A percentile compares a stretch with the other conserved stretches of the same genome.
phyloP scores from a whole-genome alignment of 2,329 filamentous ascomycete species.

The Parasarocladium wereldwijsianum region DNA sequence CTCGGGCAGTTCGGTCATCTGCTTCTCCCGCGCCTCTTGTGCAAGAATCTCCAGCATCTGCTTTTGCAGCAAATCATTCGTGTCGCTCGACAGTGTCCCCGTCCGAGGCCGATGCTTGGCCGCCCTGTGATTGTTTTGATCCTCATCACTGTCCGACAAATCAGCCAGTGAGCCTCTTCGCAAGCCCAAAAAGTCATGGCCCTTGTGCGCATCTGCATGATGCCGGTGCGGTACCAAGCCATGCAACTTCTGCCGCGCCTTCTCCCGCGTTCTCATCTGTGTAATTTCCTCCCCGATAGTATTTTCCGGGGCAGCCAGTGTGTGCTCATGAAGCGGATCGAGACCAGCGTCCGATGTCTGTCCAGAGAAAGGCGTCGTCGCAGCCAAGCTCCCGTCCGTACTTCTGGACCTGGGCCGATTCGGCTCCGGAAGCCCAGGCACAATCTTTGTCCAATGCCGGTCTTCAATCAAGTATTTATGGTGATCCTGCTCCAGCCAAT shows the following conservation, averaged over 20 bases:
- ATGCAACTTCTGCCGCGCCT: conserved; percentile 46
- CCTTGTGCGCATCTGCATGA: conserved; percentile 33
- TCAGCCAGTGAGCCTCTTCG: conserved; percentile 33
- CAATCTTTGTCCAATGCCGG: conserved; percentile 60
- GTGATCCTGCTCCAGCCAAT: conserved; percentile 73
- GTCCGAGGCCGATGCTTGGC: conserved; percentile 18
- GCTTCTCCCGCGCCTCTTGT: conserved; percentile 31
- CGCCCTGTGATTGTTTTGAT: conserved; percentile 17
- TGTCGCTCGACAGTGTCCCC: conserved; percentile 31
- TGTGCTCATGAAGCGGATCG: too few relatives aligned
- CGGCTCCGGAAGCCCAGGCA: conserved; percentile 25
- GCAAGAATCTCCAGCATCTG: conserved; percentile 48
- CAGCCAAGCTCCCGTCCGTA: conserved; percentile 12
- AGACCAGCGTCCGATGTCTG: conserved; percentile 12
- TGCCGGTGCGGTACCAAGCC: conserved; percentile 38
- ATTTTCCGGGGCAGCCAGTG: too few relatives aligned
- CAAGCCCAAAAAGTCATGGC: conserved; percentile 34
- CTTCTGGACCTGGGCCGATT: conserved; percentile 17
- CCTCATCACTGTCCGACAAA: conserved; percentile 40
- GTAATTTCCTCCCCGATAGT: conserved; percentile 28
- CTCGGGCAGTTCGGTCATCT: conserved; percentile 17
- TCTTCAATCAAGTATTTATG: conserved; percentile 77
- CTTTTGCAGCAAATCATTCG: conserved; percentile 40
- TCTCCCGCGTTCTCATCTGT: conserved; percentile 39
- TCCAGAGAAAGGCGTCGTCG: conserved; percentile 12